A percentile compares a stretch with the other conserved stretches of the same genome.
Evolutionary conservation across 2,329 filamentous ascomycete species (phyloP).

Genomic region (Neonectria hederae): DNA sequence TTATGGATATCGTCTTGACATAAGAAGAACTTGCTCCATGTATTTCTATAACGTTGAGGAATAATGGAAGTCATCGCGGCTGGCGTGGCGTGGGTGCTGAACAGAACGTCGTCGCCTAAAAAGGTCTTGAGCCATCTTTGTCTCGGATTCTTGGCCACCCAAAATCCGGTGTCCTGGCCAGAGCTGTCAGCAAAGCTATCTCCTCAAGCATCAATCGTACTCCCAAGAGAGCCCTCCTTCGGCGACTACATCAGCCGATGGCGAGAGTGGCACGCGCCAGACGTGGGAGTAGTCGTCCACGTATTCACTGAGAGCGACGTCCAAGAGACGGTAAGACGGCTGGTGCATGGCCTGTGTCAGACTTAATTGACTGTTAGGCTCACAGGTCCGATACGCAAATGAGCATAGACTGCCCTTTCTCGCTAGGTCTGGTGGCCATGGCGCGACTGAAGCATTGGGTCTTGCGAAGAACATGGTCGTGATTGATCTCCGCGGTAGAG

Average conservation of each 20-base stretch:
- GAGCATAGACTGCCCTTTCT: constrained; percentile 13
- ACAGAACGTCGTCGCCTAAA: constrained; percentile 1
- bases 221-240: constrained; percentile 6
- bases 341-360: no score
- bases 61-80: constrained; percentile 29
- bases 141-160: constrained; percentile 9
- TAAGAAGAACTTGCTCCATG: no score
- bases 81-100: constrained; percentile 21
- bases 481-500: constrained; percentile 16
- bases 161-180: constrained; percentile 11
- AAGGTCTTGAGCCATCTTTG: constrained; percentile 18
- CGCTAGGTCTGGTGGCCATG: constrained; percentile 28
- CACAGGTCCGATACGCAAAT: constrained; percentile 28
- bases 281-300: constrained; percentile 17
- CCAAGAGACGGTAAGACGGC: constrained; percentile 21
- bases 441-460: constrained; percentile 24
- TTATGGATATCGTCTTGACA: no score
- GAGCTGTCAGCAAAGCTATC: constrained; percentile 22
- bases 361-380: not conserved
- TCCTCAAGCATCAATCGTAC: constrained; percentile 10
- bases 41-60: not conserved
- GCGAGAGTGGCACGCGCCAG: constrained; percentile 31
- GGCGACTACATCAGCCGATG: constrained; percentile 13
- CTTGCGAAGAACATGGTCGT: constrained; percentile 22
- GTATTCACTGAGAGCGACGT: constrained; percentile 24